Evolutionary conservation across 495 filamentous ascomycete species (phyloP).

Genomic region (Penicillium pancosmium): DNA sequence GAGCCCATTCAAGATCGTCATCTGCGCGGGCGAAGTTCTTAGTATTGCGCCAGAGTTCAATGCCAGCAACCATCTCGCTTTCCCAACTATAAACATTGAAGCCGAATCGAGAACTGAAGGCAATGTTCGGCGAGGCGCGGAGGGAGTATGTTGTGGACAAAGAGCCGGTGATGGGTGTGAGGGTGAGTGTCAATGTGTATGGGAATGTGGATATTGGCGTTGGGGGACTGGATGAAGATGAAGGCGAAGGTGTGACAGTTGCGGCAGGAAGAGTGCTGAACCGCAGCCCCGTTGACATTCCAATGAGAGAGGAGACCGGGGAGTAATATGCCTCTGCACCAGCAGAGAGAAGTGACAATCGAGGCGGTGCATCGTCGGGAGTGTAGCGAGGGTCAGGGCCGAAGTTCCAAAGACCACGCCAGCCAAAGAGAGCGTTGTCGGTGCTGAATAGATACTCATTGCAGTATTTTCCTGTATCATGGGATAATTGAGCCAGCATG

Average conservation of each 20-base stretch:
- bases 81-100: conserved; percentile 99
- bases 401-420: conserved; percentile 92
- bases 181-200: conserved; percentile 85
- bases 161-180: conserved; percentile 92
- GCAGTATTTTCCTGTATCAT: conserved; percentile 85
- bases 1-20: conserved; percentile 50
- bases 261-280: conserved; percentile 92
- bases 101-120: conserved; percentile 86
- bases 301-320: conserved; percentile 85
- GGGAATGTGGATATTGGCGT: conserved; percentile 63
- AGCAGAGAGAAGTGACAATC: conserved; percentile 61
- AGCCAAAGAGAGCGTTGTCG: conserved; percentile 84
- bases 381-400: conserved; percentile 70
- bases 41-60: conserved; percentile 79
- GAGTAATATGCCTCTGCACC: conserved; percentile 97
- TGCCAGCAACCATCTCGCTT: conserved; percentile 86
- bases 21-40: conserved; percentile 38
- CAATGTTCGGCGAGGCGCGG: conserved; percentile 75
- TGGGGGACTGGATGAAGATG: conserved; percentile 24
- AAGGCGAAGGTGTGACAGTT: conserved; percentile 52
- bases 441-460: conserved; percentile 91
- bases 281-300: conserved; percentile 77
- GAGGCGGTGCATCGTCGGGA: conserved; percentile 23
- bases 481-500: conserved; percentile 77
- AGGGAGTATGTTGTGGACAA: conserved; percentile 89